phyloP scores from a whole-genome alignment of 805 yeast species.

The Saturnispora mendoncae region DNA sequence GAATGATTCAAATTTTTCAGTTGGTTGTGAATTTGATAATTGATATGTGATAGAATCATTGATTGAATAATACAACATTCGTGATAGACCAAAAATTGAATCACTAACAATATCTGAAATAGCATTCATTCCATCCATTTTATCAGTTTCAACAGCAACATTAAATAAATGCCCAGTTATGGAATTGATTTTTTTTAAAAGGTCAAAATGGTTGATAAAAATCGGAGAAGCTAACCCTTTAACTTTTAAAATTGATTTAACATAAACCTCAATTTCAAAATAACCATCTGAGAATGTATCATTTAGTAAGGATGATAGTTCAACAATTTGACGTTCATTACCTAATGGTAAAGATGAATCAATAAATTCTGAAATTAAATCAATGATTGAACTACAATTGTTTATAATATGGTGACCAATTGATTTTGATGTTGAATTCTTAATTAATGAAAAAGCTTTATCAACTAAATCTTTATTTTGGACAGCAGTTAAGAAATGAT shows the following conservation, averaged over 20 bases:
- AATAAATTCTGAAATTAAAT: conserved; percentile 8
- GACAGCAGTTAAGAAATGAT: conserved; percentile 13
- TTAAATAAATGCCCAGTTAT: conserved; percentile 13
- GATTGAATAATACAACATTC: conserved; percentile 21
- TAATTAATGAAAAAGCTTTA: conserved; percentile 2
- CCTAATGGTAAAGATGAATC: not conserved
- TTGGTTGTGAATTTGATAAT: not conserved
- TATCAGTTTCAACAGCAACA: not conserved
- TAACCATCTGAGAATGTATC: conserved; percentile 9
- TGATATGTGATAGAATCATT: conserved; percentile 13
- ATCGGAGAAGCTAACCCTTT: conserved; percentile 9
- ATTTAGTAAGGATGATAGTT: conserved; percentile 10
- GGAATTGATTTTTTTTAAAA: conserved; percentile 17
- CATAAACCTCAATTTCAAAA: conserved; percentile 8
- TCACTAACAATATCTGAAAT: conserved; percentile 8
- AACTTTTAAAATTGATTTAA: conserved; percentile 7
- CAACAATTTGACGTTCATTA: conserved; percentile 4
- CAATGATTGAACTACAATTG: conserved; percentile 3
- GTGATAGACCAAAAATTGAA: conserved; percentile 17
- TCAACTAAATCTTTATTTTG: conserved; percentile 1
- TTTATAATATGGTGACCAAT: conserved; percentile 1
- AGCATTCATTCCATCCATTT: not conserved
- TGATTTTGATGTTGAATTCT: not conserved
- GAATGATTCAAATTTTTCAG: conserved; percentile 8
- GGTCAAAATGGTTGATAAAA: conserved; percentile 13